Conservation (phyloP, 257 asterid species). For the Forsythia viridissima region DNA sequence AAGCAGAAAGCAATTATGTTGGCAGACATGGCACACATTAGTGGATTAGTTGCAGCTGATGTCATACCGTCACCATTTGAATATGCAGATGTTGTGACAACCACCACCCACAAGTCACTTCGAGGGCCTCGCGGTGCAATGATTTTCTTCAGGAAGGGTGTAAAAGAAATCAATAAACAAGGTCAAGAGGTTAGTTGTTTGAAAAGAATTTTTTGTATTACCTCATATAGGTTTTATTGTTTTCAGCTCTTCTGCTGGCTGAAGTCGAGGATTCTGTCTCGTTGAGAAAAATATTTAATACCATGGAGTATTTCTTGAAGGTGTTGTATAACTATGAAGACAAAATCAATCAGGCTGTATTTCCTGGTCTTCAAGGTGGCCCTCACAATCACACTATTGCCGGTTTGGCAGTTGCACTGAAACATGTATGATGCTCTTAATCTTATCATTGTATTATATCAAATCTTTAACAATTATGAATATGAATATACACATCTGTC, state of each 20-base stretch:
- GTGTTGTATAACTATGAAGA: slow-evolving; percentile 92
- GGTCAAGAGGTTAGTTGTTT: slow-evolving; percentile 77
- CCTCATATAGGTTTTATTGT: not conserved
- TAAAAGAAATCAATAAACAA: slow-evolving; percentile 89
- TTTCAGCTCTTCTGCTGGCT: not conserved
- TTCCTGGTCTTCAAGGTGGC: slow-evolving; percentile 99
- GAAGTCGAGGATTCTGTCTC: not conserved
- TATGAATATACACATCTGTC: no score
- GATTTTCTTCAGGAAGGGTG: slow-evolving; percentile 94
- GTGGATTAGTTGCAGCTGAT: slow-evolving; percentile 64
- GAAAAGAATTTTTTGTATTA: not conserved
- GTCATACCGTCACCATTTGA: slow-evolving; percentile 79
- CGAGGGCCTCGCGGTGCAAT: slow-evolving; percentile 99
- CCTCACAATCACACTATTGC: slow-evolving; percentile 98
- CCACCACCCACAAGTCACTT: slow-evolving; percentile 96
- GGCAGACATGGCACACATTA: slow-evolving; percentile 68
- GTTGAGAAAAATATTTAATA: not conserved
- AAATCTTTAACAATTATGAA: no score
- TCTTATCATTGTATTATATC: slow-evolving; percentile 2
- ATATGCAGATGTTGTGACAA: slow-evolving; percentile 93
- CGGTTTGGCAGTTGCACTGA: slow-evolving; percentile 93
- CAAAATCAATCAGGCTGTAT: slow-evolving; percentile 93
- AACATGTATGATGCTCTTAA: slow-evolving; percentile 53
- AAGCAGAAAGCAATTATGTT: slow-evolving; percentile 58
- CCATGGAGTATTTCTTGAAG: slow-evolving; percentile 35